These are phyloP conservation scores for Coemansia sp. DNA, from an alignment of 192 early-diverging fungal genomes.

Conservation along the genomic window DNA sequence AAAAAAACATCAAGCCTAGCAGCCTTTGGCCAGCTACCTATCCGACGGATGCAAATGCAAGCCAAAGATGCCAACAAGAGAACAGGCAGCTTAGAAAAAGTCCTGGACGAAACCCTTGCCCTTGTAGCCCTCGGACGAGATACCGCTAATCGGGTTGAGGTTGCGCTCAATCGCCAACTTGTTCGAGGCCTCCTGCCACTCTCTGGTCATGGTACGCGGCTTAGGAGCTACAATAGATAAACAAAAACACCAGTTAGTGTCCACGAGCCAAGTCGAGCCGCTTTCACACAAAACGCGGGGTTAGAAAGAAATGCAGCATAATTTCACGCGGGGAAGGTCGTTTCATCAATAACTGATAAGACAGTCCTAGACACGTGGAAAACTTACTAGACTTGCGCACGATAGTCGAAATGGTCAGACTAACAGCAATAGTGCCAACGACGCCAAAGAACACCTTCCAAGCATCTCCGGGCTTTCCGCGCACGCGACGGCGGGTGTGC, in stretches of 20 bases:
- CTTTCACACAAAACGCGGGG: neutral
- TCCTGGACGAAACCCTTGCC: slow-evolving; percentile 67
- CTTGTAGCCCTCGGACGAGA: slow-evolving; percentile 75
- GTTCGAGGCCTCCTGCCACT: slow-evolving; percentile 84
- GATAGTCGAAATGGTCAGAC: slow-evolving; percentile 57
- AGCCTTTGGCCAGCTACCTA: neutral
- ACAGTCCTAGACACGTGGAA: slow-evolving; percentile 1
- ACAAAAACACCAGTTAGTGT: neutral
- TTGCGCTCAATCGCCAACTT: slow-evolving; percentile 66
- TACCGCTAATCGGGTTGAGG: slow-evolving; percentile 73
- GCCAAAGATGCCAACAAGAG: neutral
- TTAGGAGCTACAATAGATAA: slow-evolving; percentile 55
- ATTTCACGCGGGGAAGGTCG: neutral
- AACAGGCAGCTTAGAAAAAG: slow-evolving; percentile 11
- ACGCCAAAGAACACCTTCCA: slow-evolving; percentile 69
- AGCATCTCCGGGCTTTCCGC: slow-evolving; percentile 64
- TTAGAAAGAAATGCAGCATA: slow-evolving; percentile 7
- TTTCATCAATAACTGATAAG: neutral
- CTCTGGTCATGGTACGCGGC: slow-evolving; percentile 67
- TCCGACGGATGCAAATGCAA: neutral
- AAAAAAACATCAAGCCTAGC: slow-evolving; percentile 1
- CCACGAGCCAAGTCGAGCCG: neutral
- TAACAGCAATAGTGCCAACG: slow-evolving; percentile 55
- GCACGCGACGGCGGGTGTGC: slow-evolving; percentile 82
- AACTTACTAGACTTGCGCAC: slow-evolving; percentile 55